phyloP scores from a whole-genome alignment of 2,329 filamentous ascomycete genomes.

The Colletotrichum graminicola region DNA sequence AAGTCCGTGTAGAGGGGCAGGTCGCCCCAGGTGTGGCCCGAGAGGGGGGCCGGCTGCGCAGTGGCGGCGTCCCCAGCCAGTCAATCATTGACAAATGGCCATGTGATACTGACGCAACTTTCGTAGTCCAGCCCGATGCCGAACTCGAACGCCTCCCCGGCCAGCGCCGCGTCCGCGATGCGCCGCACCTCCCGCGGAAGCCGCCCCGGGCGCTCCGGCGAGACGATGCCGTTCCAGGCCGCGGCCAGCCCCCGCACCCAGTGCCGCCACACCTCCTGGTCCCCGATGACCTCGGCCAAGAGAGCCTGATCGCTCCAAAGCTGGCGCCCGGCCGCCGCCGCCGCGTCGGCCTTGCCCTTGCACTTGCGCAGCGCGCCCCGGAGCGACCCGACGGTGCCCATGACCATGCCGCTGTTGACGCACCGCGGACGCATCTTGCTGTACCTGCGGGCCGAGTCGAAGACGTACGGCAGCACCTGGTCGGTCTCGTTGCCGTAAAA shows the following conservation, averaged over 20 bases:
- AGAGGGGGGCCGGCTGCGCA: conserved; percentile 32
- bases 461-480: conserved; percentile 44
- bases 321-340: conserved; percentile 49
- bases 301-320: conserved; percentile 56
- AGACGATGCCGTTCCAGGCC: conserved; percentile 50
- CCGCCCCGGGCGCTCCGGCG: conserved; percentile 34
- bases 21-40: conserved; percentile 47
- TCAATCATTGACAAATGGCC: no score
- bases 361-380: conserved; percentile 45
- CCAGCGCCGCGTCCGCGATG: conserved; percentile 48
- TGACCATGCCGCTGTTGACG: conserved; percentile 53
- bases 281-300: conserved; percentile 54
- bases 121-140: conserved; percentile 56
- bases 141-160: conserved; percentile 51
- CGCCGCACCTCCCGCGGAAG: conserved; percentile 43
- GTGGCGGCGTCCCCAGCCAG: not conserved
- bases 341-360: conserved; percentile 48
- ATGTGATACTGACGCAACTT: no score
- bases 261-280: conserved; percentile 54
- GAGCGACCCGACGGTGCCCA: conserved; percentile 51
- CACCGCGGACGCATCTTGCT: conserved; percentile 51
- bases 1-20: conserved; percentile 54
- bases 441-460: conserved; percentile 52
- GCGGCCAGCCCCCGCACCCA: conserved; percentile 48
- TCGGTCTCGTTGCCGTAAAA: conserved; percentile 53